Percentiles rank a stretch among this genome's conserved stretches.
These are phyloP conservation scores for Vairimorpha ceranae DNA, from an alignment of 371 early-diverging fungal species.

Conservation along the genomic window DNA sequence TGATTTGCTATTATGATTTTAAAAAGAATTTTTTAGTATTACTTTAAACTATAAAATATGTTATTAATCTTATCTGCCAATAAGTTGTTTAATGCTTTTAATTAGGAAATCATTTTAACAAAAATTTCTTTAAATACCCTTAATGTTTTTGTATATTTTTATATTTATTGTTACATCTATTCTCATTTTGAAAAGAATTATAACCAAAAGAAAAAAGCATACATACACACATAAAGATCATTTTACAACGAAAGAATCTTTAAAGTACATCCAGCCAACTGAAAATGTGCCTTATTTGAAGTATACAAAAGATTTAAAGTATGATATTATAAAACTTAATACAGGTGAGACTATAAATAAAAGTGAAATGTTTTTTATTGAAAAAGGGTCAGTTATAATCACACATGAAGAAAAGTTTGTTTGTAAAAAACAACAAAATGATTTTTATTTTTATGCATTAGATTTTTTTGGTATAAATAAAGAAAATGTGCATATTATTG, in stretches of 20 bases:
- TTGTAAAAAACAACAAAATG: slow-evolving; percentile 20
- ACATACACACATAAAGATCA: neutral
- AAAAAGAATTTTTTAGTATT: no score
- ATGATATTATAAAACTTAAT: neutral
- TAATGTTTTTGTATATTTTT: neutral
- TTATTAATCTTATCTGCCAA: no score
- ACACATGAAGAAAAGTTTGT: slow-evolving; percentile 1
- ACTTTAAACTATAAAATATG: no score
- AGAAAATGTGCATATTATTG: neutral
- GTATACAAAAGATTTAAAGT: neutral
- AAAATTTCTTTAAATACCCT: no score
- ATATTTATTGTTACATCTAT: neutral
- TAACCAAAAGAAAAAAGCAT: neutral
- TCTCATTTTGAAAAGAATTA: neutral
- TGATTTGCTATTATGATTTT: no score
- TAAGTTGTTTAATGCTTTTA: no score
- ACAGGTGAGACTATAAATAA: no score
- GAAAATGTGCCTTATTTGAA: slow-evolving; percentile 1
- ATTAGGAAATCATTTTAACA: no score
- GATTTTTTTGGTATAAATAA: neutral
- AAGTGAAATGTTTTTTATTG: neutral
- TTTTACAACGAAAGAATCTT: neutral
- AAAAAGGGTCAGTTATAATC: slow-evolving; percentile 8
- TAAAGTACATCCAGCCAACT: neutral
- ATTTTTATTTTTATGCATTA: slow-evolving; percentile 12